Evolutionary conservation across 805 yeast genomes (phyloP), one percentile per base, ranked within the genome.

Genomic region (Candida montana): DNA sequence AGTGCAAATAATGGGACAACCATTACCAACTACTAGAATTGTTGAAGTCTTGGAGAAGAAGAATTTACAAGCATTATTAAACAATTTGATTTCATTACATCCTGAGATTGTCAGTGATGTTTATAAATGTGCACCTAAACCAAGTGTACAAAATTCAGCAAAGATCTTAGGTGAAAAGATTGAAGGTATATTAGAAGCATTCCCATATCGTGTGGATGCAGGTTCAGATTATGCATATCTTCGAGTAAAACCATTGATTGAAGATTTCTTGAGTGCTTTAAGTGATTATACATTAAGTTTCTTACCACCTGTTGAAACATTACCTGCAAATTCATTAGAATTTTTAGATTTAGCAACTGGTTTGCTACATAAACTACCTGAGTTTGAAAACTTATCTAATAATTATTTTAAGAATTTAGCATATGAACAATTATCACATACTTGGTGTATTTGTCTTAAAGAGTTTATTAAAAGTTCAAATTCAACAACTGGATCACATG

Each of bases 151-250:
- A 11, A 69, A 72, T 42, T 73, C 84, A 6, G 57, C 82, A 9
- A 66, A 62, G 10, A 65, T 77, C 32, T 65, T 88, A 39, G 58
- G 64, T 30, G 51, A 55, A 52, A 63, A 74, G 36, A 57, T 68
- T 17, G 56, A 54, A 5, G 46, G 42, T 7, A 74, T 85, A 21
- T 52, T 64, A 17, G 58, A 59, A 9, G 69, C 72, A 45, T 61
- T 88, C 49, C 96, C 96, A 1, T 86, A 83, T 59, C 80, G 81
- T 49, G 87, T 86, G 48, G 89, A 84, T 51, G 68, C 72, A 9
- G 68, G 74, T 29, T 76, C 83, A 35, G 95, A 87, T 59, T 87
- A 87, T 55, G 78, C 90, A 5, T 87, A 77, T 58, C 62, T 83
- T 43, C 69, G 95, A 42, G 84, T 88, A 29, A 79, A 83, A 53